Evolutionary conservation across 2,329 filamentous ascomycete genomes (phyloP), one percentile per base, ranked within the genome.

Genomic region (Neofusicoccum umdonicola): DNA sequence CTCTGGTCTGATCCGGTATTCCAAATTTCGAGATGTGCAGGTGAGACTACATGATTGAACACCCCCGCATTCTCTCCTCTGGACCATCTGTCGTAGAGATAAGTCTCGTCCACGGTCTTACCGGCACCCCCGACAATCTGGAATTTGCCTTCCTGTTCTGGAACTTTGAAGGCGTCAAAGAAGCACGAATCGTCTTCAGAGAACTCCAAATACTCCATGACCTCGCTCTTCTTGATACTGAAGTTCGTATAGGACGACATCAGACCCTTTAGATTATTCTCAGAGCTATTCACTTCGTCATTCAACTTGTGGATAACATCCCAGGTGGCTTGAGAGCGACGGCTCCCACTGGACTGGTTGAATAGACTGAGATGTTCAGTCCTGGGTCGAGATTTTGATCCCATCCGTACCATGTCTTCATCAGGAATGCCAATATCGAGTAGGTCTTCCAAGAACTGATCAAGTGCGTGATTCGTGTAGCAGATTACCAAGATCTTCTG

Each of bases 401-500:
- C 90, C 0, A 92, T 78, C 0, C 90, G 83, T 0, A 90, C 83
- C 63, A 92, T 89, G 0, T 69, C 42, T 0, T 71, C 51, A 0
- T 67, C 1, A 0, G 79, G 69, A 6, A 92, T 85, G 0, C 87
- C 87, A 37, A 87, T 83, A 1, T 86, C 77, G 3, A 87, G 75
- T 0, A 91, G 72, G 45, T 92, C 88, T 66, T 87, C 84, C 0
- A 90, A 73, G 52, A 90, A 77, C 47, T 78, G 76, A 50, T 78
- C 76, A 0, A 78, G 69, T 2, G 76, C 76, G 68, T 78, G 76
- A 88, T 72, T 92, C 82, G 88, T 92, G 65, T 87, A 92, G 31
- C 85, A 87, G 1, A 90, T 73, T 0, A 93, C 84, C 0, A 93
- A 78, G 0, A 92, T 83, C 0, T 73, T 84, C 34, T 84, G 78